Conservation (phyloP, 208 protist species). For the Crithidia brevicula region DNA sequence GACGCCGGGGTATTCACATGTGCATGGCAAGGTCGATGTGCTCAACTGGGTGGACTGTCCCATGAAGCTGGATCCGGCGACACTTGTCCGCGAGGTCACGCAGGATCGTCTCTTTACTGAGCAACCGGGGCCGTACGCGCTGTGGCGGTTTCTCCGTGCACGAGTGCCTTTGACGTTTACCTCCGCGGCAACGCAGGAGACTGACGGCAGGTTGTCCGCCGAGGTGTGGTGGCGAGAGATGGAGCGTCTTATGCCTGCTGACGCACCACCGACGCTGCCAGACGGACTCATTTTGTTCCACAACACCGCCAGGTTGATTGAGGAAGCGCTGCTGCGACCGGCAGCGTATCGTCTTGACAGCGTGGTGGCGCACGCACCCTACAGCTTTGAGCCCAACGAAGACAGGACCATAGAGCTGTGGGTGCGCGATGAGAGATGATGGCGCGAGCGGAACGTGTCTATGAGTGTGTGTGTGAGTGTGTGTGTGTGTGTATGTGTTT, state of each 20-base stretch:
- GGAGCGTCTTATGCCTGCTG: slow-evolving; percentile 22
- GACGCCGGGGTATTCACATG: slow-evolving; percentile 68
- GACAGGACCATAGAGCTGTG: slow-evolving; percentile 70
- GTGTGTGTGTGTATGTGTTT: no score
- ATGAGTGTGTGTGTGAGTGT: background rate
- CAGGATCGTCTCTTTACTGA: slow-evolving; percentile 62
- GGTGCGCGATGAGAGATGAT: slow-evolving; percentile 15
- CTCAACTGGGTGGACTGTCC: slow-evolving; percentile 65
- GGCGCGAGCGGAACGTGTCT: background rate
- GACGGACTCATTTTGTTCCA: slow-evolving; percentile 70
- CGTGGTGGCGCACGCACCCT: slow-evolving; percentile 46
- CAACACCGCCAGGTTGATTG: slow-evolving; percentile 33
- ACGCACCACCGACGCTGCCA: slow-evolving; percentile 31
- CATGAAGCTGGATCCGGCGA: slow-evolving; percentile 39
- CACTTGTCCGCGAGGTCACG: slow-evolving; percentile 38
- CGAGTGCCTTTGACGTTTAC: slow-evolving; percentile 2
- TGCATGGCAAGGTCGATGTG: slow-evolving; percentile 71
- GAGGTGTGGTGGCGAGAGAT: slow-evolving; percentile 26
- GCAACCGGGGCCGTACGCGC: slow-evolving; percentile 47
- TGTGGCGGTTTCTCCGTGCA: slow-evolving; percentile 58
- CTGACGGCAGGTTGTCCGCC: slow-evolving; percentile 6
- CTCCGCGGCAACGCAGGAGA: background rate
- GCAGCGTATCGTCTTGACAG: slow-evolving; percentile 42
- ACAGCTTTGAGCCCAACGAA: slow-evolving; percentile 47
- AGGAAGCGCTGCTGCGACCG: slow-evolving; percentile 41